Evolutionary conservation across 2,329 filamentous ascomycete species (phyloP).

Genomic region (Trichophyton mentagrophytes): DNA sequence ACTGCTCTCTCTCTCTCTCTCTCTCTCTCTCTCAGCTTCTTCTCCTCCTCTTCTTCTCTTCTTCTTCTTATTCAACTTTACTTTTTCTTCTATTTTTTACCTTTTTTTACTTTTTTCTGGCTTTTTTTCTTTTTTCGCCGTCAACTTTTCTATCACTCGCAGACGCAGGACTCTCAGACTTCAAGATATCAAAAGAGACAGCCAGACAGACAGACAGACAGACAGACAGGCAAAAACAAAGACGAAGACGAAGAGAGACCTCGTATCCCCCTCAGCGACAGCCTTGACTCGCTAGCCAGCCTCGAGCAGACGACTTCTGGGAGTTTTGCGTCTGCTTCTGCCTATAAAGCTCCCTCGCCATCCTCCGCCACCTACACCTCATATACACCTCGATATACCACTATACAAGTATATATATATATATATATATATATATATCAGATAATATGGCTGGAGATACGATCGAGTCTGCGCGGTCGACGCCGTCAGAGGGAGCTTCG

Average conservation of each 20-base stretch:
- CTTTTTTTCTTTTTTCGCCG: neutral
- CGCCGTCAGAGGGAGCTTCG: neutral
- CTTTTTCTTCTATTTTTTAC: neutral
- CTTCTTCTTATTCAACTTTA: neutral
- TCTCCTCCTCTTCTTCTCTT: neutral
- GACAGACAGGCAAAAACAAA: no score
- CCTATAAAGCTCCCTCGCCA: conserved; percentile 34
- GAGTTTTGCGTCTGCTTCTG: conserved; percentile 44
- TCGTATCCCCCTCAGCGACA: neutral
- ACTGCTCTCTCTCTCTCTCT: neutral
- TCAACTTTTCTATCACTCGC: conserved; percentile 3
- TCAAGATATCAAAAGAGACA: no score
- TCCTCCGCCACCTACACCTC: neutral
- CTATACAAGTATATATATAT: neutral
- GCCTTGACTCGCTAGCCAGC: neutral
- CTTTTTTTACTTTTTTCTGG: neutral
- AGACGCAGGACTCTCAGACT: neutral
- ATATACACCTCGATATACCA: neutral
- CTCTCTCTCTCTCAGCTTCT: neutral
- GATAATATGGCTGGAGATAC: neutral
- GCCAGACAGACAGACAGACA: no score
- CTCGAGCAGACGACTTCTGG: conserved; percentile 38
- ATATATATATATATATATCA: neutral
- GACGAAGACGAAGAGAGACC: neutral
- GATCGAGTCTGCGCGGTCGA: neutral